Evolutionary conservation across 1,284 basidiomycete species (phyloP), one percentile per base, ranked within the genome.

Genomic region (Cryptococcus sp.): DNA sequence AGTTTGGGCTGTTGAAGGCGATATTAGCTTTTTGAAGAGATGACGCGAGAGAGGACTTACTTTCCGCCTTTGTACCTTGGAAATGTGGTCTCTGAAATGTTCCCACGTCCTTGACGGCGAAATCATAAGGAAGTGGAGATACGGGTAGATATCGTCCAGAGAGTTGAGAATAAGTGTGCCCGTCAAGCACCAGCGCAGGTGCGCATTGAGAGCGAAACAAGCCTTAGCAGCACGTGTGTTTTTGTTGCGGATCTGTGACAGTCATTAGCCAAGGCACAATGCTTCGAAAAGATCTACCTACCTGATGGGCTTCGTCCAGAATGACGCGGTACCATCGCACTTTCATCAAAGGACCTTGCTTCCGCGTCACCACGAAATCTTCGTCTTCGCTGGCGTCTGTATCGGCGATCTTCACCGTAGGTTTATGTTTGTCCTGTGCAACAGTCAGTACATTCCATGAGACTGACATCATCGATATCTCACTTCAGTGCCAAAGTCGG

Each of bases 231-330:
- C 66, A 40, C 63, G 66, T 0, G 76, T 79, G 2, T 54, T 55
- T 41, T 62, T 66, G 58, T 79, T 80, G 23, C 78, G 65, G 50
- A 75, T 64, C 55, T 63, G 23, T 39, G 56, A 53, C 52, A 54
- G 37, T 3, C 16, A 22, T 5, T n/a, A 55, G 44, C 17, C n/a
- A 22, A 5, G 1, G 19, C 15, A 20, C 38, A 16, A 39, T 22
- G 26, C 29, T 34, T 10, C 29, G 29, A 34, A 13, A 13, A 34
- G 29, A 17, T 6, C n/a, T 3, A 53, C 63, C 56, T 19, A 68
- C 64, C 26, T 65, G 58, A 46, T 73, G 78, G 0, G 78, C 78
- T 57, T 81, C 80, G 58, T 81, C 80, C 15, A 80, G 62, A 34
- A 80, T 70, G 46, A 80, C 68, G 17, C 80, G 66, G 60, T 73